Percentiles rank a stretch among this genome's conserved stretches.
Evolutionary conservation across 139 green algal genomes (phyloP).

Genomic region (Coelastrella sp.): DNA sequence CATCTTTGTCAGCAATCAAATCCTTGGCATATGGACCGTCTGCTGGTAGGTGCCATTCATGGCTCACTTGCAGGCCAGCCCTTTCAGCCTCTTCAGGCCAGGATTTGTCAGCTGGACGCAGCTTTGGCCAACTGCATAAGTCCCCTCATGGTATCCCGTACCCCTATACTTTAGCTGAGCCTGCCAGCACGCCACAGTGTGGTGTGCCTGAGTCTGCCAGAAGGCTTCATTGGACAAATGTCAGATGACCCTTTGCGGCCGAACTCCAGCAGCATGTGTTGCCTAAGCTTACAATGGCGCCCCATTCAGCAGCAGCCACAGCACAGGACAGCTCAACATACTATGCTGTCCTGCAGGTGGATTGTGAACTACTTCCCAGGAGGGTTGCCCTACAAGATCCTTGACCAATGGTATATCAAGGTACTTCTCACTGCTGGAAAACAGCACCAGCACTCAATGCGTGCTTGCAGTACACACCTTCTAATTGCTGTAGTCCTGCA

Average conservation of each 20-base stretch:
- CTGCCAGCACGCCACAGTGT: too few species aligned
- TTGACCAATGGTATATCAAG: constrained; percentile 37
- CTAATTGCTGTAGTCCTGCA: neutral
- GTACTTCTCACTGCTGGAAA: neutral
- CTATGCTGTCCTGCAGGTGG: constrained; percentile 13
- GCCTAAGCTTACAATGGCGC: neutral
- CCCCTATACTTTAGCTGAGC: too few species aligned
- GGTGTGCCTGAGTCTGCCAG: too few species aligned
- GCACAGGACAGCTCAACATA: neutral
- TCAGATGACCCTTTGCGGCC: neutral
- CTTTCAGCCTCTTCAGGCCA: too few species aligned
- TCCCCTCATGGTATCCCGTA: too few species aligned
- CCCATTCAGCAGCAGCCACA: neutral
- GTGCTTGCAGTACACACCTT: neutral
- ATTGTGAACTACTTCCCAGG: constrained; percentile 37
- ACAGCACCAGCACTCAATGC: neutral
- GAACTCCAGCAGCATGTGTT: neutral
- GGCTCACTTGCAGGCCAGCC: neutral
- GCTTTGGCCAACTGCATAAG: too few species aligned
- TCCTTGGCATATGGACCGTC: constrained; percentile 16
- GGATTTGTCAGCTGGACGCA: neutral
- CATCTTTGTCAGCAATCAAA: constrained; percentile 12
- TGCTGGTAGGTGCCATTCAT: constrained; percentile 9
- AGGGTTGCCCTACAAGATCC: neutral
- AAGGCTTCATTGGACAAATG: too few species aligned